A percentile compares a stretch with the other conserved stretches of the same genome.
Conservation (phyloP, 2,329 filamentous ascomycete genomes). For the Juglanconis sp. region DNA sequence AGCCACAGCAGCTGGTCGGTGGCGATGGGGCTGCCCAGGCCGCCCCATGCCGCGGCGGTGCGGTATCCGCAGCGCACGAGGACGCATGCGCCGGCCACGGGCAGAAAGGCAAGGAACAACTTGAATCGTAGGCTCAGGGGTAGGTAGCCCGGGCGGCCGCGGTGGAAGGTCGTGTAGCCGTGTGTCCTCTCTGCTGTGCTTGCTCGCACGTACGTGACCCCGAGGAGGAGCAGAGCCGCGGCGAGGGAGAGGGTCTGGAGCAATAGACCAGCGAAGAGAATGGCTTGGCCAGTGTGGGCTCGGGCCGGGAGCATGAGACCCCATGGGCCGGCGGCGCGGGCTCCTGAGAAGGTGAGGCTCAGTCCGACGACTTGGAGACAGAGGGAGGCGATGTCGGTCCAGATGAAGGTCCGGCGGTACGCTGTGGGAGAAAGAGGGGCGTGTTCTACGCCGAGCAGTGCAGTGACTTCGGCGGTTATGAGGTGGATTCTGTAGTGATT, state of each 20-base stretch:
- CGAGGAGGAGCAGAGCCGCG: constrained; percentile 24
- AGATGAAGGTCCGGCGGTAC: constrained; percentile 26
- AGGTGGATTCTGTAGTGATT: constrained; percentile 26
- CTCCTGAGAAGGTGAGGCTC: constrained; percentile 25
- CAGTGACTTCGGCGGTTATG: constrained; percentile 24
- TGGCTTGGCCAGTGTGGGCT: constrained; percentile 11
- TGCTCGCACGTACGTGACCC: constrained; percentile 23
- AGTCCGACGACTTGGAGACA: constrained; percentile 27
- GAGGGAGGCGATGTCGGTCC: constrained; percentile 25
- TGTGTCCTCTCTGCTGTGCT: constrained; percentile 21
- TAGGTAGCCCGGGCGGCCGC: constrained; percentile 22
- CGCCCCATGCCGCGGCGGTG: constrained; percentile 23
- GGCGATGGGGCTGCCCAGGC: constrained; percentile 24
- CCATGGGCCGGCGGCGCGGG: constrained; percentile 17
- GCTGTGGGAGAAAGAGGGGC: constrained; percentile 24
- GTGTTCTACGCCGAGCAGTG: constrained; percentile 27
- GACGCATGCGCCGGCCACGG: constrained; percentile 23
- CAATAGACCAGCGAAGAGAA: constrained; percentile 25
- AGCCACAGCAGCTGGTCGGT: constrained; percentile 27
- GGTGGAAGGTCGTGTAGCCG: constrained; percentile 29
- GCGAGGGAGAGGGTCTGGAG: constrained; percentile 26
- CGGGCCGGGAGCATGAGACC: constrained; percentile 1
- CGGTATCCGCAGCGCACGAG: constrained; percentile 27
- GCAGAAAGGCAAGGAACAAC: constrained; percentile 24
- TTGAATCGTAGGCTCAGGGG: constrained; percentile 25